Base-by-base conservation (phyloP, 169 alveolate genomes). In the Cryptosporidium canis region DNA sequence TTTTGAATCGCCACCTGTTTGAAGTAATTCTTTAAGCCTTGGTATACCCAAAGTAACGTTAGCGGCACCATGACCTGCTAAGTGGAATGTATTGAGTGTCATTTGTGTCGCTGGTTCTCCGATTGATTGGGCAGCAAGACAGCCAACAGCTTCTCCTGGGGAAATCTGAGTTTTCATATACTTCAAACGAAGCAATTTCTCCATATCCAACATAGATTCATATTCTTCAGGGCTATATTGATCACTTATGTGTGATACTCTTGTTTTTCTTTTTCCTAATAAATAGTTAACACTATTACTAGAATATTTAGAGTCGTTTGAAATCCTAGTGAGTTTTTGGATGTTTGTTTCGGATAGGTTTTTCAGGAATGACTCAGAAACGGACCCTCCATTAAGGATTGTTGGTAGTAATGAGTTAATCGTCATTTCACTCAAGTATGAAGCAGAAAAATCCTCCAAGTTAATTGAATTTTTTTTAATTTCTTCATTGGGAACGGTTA, bases 71-170 rank as follows among this genome's bases (percentile, higher is more conserved):
- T 97, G 99, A 1, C 99, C 99, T 3, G 99, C 99, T 90, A 99
- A 95, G 95, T 99, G 99, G 96, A 99, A 99, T 29, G 99, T 99
- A 92, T 99, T 99, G 66, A 99, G 92, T 8, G 99, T 99, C 99
- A 99, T 98, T 92, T 99, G 99, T 27, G 99, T 99, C 35, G 99
- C 98, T 0, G 99, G 99, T 83, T 99, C 99, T 33, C 99, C 99
- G 45, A 98, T 96, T 37, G 98, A 95, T 83, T 98, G 99, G 2
- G 99, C 99, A 1, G 99, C 99, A 31, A 98, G 71, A 58, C 98
- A 96, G 1, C 99, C 99, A 9, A 98, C 99, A 43, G 99, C 98
- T 91, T 98, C 99, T 6, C 99, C 99, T 4, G 99, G 99, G 44
- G 95, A 95, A 51, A 95, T 93, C 45, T 95, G 90, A 18, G 96